Conservation (phyloP, 2,329 filamentous ascomycete species). For the Cercospora sesami region DNA sequence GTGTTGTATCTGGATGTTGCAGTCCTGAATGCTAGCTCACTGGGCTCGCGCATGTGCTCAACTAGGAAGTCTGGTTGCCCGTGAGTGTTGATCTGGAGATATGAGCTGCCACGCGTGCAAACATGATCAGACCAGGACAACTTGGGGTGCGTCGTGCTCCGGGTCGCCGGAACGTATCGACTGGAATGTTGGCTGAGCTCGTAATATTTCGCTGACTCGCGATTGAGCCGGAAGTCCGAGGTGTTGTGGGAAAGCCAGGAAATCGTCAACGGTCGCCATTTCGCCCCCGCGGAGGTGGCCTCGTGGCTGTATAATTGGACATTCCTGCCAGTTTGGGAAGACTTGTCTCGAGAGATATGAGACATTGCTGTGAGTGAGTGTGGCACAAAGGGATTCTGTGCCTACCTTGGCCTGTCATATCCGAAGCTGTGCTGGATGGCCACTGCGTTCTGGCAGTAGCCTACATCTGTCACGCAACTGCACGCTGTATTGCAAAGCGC, state of each 20-base stretch:
- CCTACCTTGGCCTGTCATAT: background rate
- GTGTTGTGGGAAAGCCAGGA: background rate
- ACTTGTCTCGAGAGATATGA: background rate
- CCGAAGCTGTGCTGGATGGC: background rate
- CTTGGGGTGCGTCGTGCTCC: background rate
- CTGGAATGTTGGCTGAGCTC: conserved; percentile 1
- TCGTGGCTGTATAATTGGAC: background rate
- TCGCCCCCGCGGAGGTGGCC: background rate
- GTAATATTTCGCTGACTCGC: background rate
- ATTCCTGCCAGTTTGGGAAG: background rate
- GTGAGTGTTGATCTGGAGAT: background rate
- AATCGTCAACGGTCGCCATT: background rate
- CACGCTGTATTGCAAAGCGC: background rate
- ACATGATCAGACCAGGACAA: background rate
- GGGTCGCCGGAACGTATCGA: background rate
- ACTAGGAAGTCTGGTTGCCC: background rate
- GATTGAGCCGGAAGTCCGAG: background rate
- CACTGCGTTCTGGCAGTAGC: background rate
- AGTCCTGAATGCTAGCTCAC: background rate
- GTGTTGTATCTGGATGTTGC: background rate
- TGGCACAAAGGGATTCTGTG: background rate
- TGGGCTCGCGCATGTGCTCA: background rate
- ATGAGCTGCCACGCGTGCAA: background rate
- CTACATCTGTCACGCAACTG: background rate
- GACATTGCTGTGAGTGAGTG: background rate